Evolutionary conservation across 257 asterid genomes (phyloP).

Genomic region (Salvia miltiorrhiza): DNA sequence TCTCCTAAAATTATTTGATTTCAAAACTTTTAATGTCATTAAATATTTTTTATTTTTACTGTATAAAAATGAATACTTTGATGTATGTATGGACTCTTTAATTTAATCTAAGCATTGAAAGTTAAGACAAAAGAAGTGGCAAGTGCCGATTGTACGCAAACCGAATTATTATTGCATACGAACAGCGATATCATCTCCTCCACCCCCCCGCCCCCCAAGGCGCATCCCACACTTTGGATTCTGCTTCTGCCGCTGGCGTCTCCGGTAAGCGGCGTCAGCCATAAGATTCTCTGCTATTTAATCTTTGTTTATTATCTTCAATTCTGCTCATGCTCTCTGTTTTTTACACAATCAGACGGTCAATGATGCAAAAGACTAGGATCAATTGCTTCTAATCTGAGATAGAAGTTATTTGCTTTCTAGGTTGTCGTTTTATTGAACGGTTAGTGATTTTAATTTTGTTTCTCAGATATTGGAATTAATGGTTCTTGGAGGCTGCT

Average conservation of each 20-base stretch:
- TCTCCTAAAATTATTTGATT: no score
- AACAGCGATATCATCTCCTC: neutral
- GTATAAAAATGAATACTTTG: no score
- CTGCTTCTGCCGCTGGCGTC: slow-evolving; percentile 15
- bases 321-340: slow-evolving; percentile 1
- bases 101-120: no score
- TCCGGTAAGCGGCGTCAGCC: slow-evolving; percentile 29
- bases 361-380: neutral
- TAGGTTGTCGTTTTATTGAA: neutral
- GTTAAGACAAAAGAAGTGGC: no score
- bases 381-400: slow-evolving; percentile 16
- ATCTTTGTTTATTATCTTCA: neutral
- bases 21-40: no score
- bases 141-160: neutral
- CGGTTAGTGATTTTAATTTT: slow-evolving; percentile 4
- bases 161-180: slow-evolving; percentile 7
- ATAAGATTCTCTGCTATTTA: neutral
- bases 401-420: neutral
- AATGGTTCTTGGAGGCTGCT: slow-evolving; percentile 12
- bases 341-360: neutral
- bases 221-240: neutral
- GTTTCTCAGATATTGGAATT: slow-evolving; percentile 23
- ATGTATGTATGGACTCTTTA: no score
- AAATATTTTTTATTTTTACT: no score
- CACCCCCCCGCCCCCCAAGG: neutral